Conservation (phyloP, 2,329 filamentous ascomycete species). For the Ophiostoma angusticollis region DNA sequence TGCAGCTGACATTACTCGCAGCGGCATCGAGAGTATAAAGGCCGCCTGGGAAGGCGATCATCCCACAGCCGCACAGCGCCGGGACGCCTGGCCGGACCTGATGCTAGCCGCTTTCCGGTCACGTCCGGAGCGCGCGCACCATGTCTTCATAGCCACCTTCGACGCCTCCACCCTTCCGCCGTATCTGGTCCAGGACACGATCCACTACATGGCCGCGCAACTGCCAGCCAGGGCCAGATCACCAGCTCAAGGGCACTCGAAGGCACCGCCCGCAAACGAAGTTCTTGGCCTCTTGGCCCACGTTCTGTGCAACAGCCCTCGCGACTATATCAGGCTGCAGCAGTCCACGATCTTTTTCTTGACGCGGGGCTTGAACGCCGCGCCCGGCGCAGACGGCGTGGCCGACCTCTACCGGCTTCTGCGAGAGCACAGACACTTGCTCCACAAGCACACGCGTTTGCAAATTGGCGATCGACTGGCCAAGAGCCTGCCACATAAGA, state of each 20-base stretch:
- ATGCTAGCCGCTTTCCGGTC: conserved; percentile 25
- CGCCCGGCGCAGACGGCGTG: conserved; percentile 17
- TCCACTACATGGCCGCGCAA: conserved; percentile 21
- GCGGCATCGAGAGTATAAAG: conserved; percentile 19
- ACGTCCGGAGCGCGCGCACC: conserved; percentile 20
- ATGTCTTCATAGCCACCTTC: conserved; percentile 26
- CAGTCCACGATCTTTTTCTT: conserved; percentile 24
- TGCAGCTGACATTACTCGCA: no score
- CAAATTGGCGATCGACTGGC: conserved; percentile 37
- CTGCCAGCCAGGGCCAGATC: background rate
- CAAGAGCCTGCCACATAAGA: conserved; percentile 25
- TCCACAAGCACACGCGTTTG: conserved; percentile 32
- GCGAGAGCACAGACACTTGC: conserved; percentile 15
- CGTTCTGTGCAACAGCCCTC: conserved; percentile 11
- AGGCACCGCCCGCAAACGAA: background rate
- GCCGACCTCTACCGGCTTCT: conserved; percentile 26
- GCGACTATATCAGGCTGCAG: conserved; percentile 19
- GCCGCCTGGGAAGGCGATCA: conserved; percentile 21
- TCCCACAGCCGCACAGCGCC: conserved; percentile 17
- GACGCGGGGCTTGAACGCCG: conserved; percentile 1
- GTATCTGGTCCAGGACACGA: conserved; percentile 26
- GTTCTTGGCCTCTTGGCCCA: conserved; percentile 1
- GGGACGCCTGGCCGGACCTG: conserved; percentile 20
- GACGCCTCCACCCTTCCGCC: conserved; percentile 22
- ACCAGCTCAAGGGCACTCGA: background rate